phyloP scores from a whole-genome alignment of 2,329 filamentous ascomycete species.

The Acarospora socialis region DNA sequence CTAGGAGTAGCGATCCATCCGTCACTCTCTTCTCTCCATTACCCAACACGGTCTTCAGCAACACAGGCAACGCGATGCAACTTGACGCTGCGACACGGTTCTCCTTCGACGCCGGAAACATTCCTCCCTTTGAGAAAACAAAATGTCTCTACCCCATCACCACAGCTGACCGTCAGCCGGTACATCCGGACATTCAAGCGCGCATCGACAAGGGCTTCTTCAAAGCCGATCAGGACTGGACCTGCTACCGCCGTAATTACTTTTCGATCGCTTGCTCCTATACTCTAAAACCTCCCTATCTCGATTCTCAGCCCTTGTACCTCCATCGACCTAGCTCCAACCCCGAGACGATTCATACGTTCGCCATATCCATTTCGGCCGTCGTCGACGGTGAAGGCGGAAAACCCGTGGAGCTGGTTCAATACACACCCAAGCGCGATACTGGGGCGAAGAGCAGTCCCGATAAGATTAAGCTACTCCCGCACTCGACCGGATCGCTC shows the following conservation, averaged over 20 bases:
- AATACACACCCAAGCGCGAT: conserved; percentile 84
- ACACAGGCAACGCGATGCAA: conserved; percentile 13
- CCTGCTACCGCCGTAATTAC: conserved; percentile 84
- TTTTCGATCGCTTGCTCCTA: conserved; percentile 76
- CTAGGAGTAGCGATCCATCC: conserved; percentile 8
- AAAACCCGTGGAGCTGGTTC: conserved; percentile 70
- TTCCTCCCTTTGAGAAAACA: conserved; percentile 29
- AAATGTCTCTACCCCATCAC: conserved; percentile 23
- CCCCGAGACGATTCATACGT: conserved; percentile 51
- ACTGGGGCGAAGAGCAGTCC: conserved; percentile 70
- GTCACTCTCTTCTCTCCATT: conserved; percentile 12
- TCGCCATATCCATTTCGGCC: conserved; percentile 74
- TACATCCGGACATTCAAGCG: conserved; percentile 61
- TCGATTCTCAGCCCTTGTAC: conserved; percentile 38
- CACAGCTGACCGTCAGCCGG: conserved; percentile 25
- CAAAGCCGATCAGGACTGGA: conserved; percentile 67
- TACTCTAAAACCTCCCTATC: conserved; percentile 48
- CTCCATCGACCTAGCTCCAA: conserved; percentile 32
- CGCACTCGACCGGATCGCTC: conserved; percentile 44
- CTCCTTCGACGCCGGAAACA: conserved; percentile 11
- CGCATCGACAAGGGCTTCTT: conserved; percentile 88
- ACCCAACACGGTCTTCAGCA: conserved; percentile 20
- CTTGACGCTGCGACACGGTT: conserved; percentile 19
- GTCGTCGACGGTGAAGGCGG: conserved; percentile 62
- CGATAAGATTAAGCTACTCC: conserved; percentile 51